Conservation (phyloP, 1,139 yeast genomes). For the Geotrichum europaeum region DNA sequence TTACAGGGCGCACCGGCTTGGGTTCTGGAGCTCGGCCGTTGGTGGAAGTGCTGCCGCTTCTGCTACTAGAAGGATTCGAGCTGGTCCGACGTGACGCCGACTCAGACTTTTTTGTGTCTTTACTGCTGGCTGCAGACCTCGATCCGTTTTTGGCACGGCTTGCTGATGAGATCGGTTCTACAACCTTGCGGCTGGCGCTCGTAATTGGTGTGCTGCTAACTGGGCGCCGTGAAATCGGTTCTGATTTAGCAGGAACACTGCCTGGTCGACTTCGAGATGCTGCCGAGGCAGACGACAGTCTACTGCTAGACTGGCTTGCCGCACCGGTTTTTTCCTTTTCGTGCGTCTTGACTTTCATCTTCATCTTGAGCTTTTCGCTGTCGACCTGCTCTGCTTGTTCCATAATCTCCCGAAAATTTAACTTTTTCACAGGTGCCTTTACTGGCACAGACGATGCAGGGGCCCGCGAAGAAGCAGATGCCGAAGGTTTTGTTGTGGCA, state of each 20-base stretch:
- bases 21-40: not conserved
- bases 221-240: not conserved
- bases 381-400: slow-evolving; percentile 36
- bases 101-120: slow-evolving; percentile 6
- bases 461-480: not conserved
- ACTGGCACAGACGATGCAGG: slow-evolving; percentile 10
- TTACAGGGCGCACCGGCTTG: not conserved
- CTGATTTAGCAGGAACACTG: slow-evolving; percentile 1
- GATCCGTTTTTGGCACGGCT: slow-evolving; percentile 19
- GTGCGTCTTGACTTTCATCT: slow-evolving; percentile 29
- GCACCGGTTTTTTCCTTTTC: slow-evolving; percentile 9
- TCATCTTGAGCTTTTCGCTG: slow-evolving; percentile 34
- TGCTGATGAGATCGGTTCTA: slow-evolving; percentile 11
- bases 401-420: slow-evolving; percentile 37
- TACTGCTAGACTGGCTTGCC: not conserved
- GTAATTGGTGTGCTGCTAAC: not conserved
- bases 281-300: slow-evolving; percentile 3
- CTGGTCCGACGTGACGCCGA: not conserved
- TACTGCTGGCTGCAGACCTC: slow-evolving; percentile 9
- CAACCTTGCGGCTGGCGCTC: not conserved
- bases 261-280: not conserved
- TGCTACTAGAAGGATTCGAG: not conserved
- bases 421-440: slow-evolving; percentile 16
- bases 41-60: not conserved
- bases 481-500: not conserved